Percentiles rank a stretch among this genome's conserved stretches.
These are phyloP conservation scores for Fusarium sp. DNA, from an alignment of 2,329 filamentous ascomycete genomes.

Conservation along the genomic window DNA sequence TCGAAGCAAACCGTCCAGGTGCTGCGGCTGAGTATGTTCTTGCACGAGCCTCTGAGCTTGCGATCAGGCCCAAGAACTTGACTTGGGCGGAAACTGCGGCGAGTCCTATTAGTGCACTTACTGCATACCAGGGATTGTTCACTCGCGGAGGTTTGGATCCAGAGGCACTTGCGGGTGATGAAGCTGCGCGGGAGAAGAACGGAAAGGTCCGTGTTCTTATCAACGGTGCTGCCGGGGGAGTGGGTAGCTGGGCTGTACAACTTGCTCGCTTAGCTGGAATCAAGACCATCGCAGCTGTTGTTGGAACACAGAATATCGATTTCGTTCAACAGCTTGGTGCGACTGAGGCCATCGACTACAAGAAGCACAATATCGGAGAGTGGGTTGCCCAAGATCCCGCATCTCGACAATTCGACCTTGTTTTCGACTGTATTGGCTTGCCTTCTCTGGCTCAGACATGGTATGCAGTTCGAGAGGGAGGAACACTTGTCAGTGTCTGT, in stretches of 20 bases:
- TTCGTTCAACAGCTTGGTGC: constrained; percentile 16
- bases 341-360: constrained; percentile 27
- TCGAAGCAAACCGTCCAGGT: constrained; percentile 23
- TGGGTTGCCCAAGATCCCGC: constrained; percentile 12
- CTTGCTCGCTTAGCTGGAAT: constrained; percentile 19
- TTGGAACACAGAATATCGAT: constrained; percentile 5
- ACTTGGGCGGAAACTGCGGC: constrained; percentile 51
- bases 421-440: constrained; percentile 31
- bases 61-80: constrained; percentile 47
- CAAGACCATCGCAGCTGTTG: background rate
- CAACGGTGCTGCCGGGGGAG: constrained; percentile 18
- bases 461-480: constrained; percentile 24
- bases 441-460: constrained; percentile 13
- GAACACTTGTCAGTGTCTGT: constrained; percentile 23
- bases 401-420: constrained; percentile 17
- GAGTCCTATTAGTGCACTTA: constrained; percentile 53
- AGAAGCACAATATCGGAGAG: constrained; percentile 9
- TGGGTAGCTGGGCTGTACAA: constrained; percentile 29
- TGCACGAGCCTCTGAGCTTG: constrained; percentile 45
- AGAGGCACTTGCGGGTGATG: background rate
- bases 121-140: constrained; percentile 52
- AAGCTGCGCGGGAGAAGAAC: background rate
- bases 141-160: constrained; percentile 28
- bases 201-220: constrained; percentile 5
- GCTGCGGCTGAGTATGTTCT: constrained; percentile 20